Evolutionary conservation across 1,139 yeast genomes (phyloP).

Genomic region (Suhomyces maxii): DNA sequence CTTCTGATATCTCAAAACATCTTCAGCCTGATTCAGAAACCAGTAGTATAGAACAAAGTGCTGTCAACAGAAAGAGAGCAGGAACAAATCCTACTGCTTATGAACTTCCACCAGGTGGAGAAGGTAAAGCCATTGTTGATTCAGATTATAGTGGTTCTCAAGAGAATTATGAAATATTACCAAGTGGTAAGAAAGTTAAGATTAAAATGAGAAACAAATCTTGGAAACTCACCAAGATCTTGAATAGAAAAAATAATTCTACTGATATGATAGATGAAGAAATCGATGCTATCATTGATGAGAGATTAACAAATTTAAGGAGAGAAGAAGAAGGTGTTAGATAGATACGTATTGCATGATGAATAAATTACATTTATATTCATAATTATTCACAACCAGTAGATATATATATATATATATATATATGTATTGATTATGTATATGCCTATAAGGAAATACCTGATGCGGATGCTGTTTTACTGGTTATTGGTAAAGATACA

Average conservation of each 20-base stretch:
- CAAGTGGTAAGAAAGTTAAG: slow-evolving; percentile 66
- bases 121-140: slow-evolving; percentile 35
- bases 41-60: slow-evolving; percentile 8
- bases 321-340: slow-evolving; percentile 11
- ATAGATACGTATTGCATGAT: not conserved
- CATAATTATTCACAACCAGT: too few species aligned
- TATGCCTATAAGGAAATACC: too few species aligned
- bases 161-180: slow-evolving; percentile 57
- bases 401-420: too few species aligned
- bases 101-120: slow-evolving; percentile 56
- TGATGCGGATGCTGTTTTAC: too few species aligned
- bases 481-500: too few species aligned
- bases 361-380: not conserved
- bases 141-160: slow-evolving; percentile 23
- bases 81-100: slow-evolving; percentile 45
- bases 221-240: slow-evolving; percentile 19
- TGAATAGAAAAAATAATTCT: slow-evolving; percentile 8
- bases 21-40: not conserved
- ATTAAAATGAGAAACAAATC: slow-evolving; percentile 32
- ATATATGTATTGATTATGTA: too few species aligned
- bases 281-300: slow-evolving; percentile 58
- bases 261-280: slow-evolving; percentile 44
- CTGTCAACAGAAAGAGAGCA: slow-evolving; percentile 48
- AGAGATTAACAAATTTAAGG: slow-evolving; percentile 43
- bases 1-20: not conserved